These are phyloP conservation scores for Phallus indusiatus DNA, from an alignment of 768 basidiomycete species.

Conservation along the genomic window DNA sequence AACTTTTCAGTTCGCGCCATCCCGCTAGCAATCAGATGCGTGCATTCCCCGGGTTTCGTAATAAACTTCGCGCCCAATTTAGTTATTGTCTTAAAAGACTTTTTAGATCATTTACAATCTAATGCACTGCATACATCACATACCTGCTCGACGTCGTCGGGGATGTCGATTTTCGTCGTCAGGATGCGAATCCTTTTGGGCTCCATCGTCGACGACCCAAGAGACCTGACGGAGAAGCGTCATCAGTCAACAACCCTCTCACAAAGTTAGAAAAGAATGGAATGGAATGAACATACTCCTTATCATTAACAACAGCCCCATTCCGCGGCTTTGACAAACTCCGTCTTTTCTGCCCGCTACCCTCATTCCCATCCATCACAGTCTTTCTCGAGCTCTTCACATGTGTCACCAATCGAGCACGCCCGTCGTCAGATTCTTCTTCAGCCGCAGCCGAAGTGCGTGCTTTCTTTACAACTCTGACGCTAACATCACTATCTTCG, in stretches of 20 bases:
- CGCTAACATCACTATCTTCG: conserved; percentile 1
- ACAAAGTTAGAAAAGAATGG: too few species aligned
- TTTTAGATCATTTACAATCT: not conserved
- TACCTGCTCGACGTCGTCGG: conserved; percentile 53
- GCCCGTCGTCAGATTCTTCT: not conserved
- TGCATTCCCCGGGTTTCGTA: conserved; percentile 55
- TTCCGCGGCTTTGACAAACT: not conserved
- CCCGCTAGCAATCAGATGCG: conserved; percentile 62
- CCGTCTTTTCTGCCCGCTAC: conserved; percentile 2
- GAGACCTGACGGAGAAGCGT: not conserved
- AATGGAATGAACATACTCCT: conserved; percentile 7
- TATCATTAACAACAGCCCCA: not conserved
- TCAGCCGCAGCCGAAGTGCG: not conserved
- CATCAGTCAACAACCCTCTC: too few species aligned
- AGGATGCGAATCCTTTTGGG: conserved; percentile 39
- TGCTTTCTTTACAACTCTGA: not conserved
- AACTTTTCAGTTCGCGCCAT: conserved; percentile 85
- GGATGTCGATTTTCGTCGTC: conserved; percentile 56
- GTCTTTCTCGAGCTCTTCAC: conserved; percentile 14
- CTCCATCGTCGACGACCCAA: not conserved
- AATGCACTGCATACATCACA: conserved; percentile 11
- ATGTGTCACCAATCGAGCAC: not conserved
- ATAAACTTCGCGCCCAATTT: conserved; percentile 62
- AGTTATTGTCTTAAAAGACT: conserved; percentile 44
- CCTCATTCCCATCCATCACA: conserved; percentile 4